Base-by-base conservation (phyloP, 2,329 filamentous ascomycete species). In the Fonsecaea monophora region DNA sequence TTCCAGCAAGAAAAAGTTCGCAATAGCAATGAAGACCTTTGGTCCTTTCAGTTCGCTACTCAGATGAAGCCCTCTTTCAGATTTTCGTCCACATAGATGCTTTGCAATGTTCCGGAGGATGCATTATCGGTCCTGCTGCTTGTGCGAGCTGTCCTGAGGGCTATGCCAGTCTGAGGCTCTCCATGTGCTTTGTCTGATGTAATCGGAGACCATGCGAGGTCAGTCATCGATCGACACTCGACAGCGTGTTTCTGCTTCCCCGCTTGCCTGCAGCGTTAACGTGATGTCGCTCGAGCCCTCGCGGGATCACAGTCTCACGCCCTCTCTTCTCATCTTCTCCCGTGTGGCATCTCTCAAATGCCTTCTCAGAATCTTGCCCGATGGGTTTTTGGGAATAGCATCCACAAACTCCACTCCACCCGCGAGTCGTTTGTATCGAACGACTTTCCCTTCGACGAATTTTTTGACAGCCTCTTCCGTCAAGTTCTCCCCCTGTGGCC, bases 391-490 rank as follows among this genome's bases (percentile, higher is more conserved):
- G 1, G 83, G 83, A 37, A 85, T 82, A 32, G 78, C 75, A 48
- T 83, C 80, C 6, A 84, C 78, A 56, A 84, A 84, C 34, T 81
- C 74, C 4, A 85, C 77, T 0, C 82, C 82, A 3, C 80, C 81
- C 3, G 81, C 80, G 0, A 84, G 69, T 4, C 77, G 73, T 68
- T 85, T 85, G 74, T 84, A 84, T 56, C 79, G 79, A 3, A 82
- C 80, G 30, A 85, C 76, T 57, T 79, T 72, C 32, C 38, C 50
- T 37, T 69, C 61, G n/a, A 73, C 53, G 37, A 70, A 71, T 15
- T 64, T 64, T 58, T 67, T 62, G 8, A 84, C 77, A 34, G 82
- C 79, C 2, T 80, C 71, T 45, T 78, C 78, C 1, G 75, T 79
- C 9, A 82, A 62, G 66, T 75, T 63, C 10, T 56, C 34, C 7